Conservation (phyloP, 1,284 basidiomycete genomes). For the Marasmius tenuissimus region DNA sequence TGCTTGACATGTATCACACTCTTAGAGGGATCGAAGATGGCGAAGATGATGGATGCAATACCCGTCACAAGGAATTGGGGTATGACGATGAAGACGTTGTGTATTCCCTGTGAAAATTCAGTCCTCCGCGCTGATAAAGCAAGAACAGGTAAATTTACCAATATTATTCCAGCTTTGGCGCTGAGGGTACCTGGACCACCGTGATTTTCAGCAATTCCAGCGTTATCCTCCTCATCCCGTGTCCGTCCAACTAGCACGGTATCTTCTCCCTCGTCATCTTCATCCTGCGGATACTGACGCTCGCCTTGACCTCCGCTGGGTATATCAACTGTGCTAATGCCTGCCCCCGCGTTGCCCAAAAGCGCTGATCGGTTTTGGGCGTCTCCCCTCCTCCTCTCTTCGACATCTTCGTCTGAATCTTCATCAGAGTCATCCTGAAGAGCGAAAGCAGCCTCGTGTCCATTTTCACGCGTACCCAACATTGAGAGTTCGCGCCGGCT, state of each 20-base stretch:
- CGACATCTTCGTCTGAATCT: slow-evolving; percentile 4
- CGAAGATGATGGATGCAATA: slow-evolving; percentile 66
- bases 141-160: slow-evolving; percentile 49
- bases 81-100: slow-evolving; percentile 87
- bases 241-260: slow-evolving; percentile 13
- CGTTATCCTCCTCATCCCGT: slow-evolving; percentile 19
- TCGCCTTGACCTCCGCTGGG: slow-evolving; percentile 15
- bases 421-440: slow-evolving; percentile 16
- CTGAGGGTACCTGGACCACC: slow-evolving; percentile 44
- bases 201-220: slow-evolving; percentile 8
- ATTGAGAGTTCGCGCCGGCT: background rate
- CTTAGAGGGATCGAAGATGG: slow-evolving; percentile 59
- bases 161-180: slow-evolving; percentile 86
- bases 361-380: slow-evolving; percentile 21
- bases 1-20: slow-evolving; percentile 42
- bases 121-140: background rate
- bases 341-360: slow-evolving; percentile 46
- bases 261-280: slow-evolving; percentile 23
- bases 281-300: slow-evolving; percentile 21
- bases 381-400: slow-evolving; percentile 4
- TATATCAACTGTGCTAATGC: slow-evolving; percentile 39
- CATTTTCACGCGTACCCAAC: background rate
- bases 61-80: slow-evolving; percentile 73
- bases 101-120: slow-evolving; percentile 66
- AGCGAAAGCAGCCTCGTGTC: background rate